These are phyloP conservation scores for Geotrichum candidum DNA, from an alignment of 1,139 yeast genomes.

Conservation along the genomic window DNA sequence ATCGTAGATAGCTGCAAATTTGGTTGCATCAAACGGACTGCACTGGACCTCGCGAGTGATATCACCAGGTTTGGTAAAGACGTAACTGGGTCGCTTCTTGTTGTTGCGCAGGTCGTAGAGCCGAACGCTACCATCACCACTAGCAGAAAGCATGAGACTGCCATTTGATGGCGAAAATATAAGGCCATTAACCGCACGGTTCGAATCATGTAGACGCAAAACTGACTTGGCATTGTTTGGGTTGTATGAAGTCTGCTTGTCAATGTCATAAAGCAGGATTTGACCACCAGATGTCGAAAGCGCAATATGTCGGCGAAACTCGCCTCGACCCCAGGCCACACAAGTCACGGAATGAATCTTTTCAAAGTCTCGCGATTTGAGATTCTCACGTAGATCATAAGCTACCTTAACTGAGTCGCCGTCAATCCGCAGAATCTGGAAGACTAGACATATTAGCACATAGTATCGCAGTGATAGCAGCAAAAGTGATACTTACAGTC, in stretches of 20 bases:
- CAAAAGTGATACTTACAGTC: conserved; percentile 21
- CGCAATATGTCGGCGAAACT: conserved; percentile 27
- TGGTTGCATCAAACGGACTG: conserved; percentile 40
- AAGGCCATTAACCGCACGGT: conserved; percentile 73
- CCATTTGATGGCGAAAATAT: conserved; percentile 60
- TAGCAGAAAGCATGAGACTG: conserved; percentile 66
- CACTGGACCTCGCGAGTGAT: conserved; percentile 39
- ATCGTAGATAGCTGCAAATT: conserved; percentile 74
- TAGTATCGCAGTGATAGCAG: conserved; percentile 3
- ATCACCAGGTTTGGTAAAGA: conserved; percentile 46
- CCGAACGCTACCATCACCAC: conserved; percentile 85
- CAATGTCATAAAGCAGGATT: conserved; percentile 44
- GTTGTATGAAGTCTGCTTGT: conserved; percentile 27
- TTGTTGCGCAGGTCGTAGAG: conserved; percentile 78
- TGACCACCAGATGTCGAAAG: conserved; percentile 30
- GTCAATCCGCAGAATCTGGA: conserved; percentile 29
- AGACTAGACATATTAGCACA: conserved; percentile 16
- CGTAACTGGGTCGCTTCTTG: conserved; percentile 40
- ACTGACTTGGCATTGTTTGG: conserved; percentile 35
- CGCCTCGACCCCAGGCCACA: conserved; percentile 35
- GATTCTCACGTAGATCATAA: conserved; percentile 23
- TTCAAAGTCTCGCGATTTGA: conserved; percentile 27
- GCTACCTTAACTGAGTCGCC: conserved; percentile 19
- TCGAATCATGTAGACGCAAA: conserved; percentile 54
- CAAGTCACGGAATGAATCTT: conserved; percentile 33